These are phyloP conservation scores for Hanseniaspora taiwanica DNA, from an alignment of 805 yeast species.

Conservation along the genomic window DNA sequence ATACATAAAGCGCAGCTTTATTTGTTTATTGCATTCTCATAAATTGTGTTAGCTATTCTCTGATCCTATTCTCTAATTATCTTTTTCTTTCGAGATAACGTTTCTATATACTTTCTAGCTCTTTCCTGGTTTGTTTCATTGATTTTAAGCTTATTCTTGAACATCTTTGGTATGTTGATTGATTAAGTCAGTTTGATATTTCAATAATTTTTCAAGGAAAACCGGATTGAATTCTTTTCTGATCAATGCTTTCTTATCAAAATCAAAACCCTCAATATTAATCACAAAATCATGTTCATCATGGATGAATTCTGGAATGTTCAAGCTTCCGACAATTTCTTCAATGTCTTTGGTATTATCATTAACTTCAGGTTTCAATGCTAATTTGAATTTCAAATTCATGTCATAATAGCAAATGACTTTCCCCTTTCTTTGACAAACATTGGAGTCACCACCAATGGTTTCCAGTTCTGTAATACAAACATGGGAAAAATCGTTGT, in stretches of 20 bases:
- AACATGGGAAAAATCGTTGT: conserved; percentile 9
- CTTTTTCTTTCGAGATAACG: too few relatives aligned
- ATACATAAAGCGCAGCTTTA: not conserved
- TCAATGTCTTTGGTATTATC: conserved; percentile 24
- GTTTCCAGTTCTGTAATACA: conserved; percentile 18
- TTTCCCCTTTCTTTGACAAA: conserved; percentile 73
- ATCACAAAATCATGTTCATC: conserved; percentile 62
- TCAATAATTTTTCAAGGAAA: conserved; percentile 32
- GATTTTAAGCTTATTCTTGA: conserved; percentile 28
- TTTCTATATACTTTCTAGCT: too few relatives aligned
- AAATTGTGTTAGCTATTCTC: too few relatives aligned
- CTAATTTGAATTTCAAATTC: conserved; percentile 31
- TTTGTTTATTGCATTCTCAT: not conserved
- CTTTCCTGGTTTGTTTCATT: too few relatives aligned
- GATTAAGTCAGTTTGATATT: conserved; percentile 53
- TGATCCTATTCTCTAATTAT: not conserved
- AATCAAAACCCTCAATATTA: conserved; percentile 31
- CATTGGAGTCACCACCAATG: conserved; percentile 62
- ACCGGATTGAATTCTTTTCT: conserved; percentile 39
- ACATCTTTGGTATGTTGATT: conserved; percentile 48
- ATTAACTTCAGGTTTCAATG: conserved; percentile 6
- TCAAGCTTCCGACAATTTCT: conserved; percentile 30
- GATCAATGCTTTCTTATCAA: conserved; percentile 27
- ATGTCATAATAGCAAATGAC: conserved; percentile 65
- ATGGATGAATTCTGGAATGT: conserved; percentile 59